Conservation (phyloP, 495 filamentous ascomycete species). For the Tuber melanosporum region DNA sequence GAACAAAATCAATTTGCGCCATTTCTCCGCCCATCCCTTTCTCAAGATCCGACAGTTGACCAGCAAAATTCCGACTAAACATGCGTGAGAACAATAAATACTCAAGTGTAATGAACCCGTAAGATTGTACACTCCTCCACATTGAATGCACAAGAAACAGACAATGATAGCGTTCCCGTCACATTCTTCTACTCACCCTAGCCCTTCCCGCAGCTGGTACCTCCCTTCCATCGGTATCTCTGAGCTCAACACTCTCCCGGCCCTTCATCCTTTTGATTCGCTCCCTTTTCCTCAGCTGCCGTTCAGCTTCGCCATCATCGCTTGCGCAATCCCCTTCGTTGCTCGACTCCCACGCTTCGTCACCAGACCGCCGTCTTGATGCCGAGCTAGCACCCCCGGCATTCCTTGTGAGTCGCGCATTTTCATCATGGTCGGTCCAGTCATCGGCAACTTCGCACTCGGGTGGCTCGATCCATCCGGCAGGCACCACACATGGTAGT, state of each 20-base stretch:
- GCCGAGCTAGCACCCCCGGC: constrained; percentile 8
- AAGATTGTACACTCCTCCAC: not conserved
- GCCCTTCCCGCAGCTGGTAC: constrained; percentile 30
- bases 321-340: constrained; percentile 28
- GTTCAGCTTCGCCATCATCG: constrained; percentile 21
- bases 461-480: constrained; percentile 69
- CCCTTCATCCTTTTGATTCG: constrained; percentile 5
- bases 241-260: constrained; percentile 12
- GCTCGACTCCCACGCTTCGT: constrained; percentile 18
- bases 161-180: not conserved
- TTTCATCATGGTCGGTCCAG: constrained; percentile 58
- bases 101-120: not conserved
- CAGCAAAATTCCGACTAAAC: not conserved
- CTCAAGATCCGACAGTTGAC: not conserved
- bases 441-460: constrained; percentile 61
- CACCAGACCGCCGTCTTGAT: constrained; percentile 17
- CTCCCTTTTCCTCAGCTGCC: constrained; percentile 9
- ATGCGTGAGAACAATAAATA: not conserved
- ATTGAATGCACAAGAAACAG: not conserved
- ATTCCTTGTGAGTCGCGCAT: constrained; percentile 33
- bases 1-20: not conserved
- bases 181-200: constrained; percentile 29
- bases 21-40: not conserved
- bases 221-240: constrained; percentile 27
- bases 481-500: constrained; percentile 70